Evolutionary conservation across 345 rosid species (phyloP), one percentile per base, ranked within the genome.

Genomic region (Adansonia digitata): DNA sequence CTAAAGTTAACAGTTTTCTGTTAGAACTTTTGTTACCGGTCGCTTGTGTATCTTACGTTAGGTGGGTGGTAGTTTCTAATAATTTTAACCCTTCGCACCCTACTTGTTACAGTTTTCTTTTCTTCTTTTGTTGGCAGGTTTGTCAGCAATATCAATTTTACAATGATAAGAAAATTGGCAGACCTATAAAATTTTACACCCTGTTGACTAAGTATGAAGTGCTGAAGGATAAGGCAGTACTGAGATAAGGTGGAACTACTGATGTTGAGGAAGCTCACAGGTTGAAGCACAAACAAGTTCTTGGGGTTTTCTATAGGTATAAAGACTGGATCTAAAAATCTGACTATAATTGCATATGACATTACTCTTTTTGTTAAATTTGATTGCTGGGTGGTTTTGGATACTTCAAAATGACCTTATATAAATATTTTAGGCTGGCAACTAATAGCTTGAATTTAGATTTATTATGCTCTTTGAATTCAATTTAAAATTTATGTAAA

Each of bases 251-350:
- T 96, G 99, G 99, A 89, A 82, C 83, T 96, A 96, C 85, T 90
- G 78, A 96, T 96, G 99, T 96, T 79, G 99, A 96, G 85, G 98
- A 96, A 84, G 99, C 99, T 79, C 99, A 96, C 77, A 88, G 99
- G 84, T 84, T 96, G 81, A 96, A 96, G 86, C n/a, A n/a, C n/a
- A n/a, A n/a, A n/a, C n/a, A n/a, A n/a, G n/a, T n/a, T n/a, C n/a
- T n/a, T n/a, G n/a, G n/a, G n/a, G n/a, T n/a, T n/a, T n/a, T n/a
- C n/a, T n/a, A n/a, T n/a, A n/a, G n/a, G n/a, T n/a, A n/a, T n/a
- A n/a, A n/a, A n/a, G n/a, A n/a, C n/a, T n/a, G n/a, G n/a, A n/a
- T n/a, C n/a, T n/a, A n/a, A n/a, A n/a, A n/a, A n/a, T n/a, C n/a
- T n/a, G n/a, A n/a, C n/a, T n/a, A n/a, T n/a, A n/a, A n/a, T n/a